These are phyloP conservation scores for Parastagonospora avenae DNA, from an alignment of 2,329 filamentous ascomycete species.

Conservation along the genomic window DNA sequence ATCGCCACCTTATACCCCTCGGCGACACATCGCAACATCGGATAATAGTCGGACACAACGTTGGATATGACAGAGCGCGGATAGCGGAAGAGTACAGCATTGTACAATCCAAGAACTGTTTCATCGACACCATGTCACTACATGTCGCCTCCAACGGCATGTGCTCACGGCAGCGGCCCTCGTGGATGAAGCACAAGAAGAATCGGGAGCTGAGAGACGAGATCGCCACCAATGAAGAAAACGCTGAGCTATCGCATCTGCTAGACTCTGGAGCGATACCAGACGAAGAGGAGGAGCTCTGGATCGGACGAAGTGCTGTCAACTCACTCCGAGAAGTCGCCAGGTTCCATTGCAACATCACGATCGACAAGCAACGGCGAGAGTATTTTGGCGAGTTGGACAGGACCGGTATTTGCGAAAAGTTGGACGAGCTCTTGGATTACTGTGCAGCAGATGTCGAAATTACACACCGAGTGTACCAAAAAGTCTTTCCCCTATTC, in stretches of 20 bases:
- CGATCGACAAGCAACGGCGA: slow-evolving; percentile 86
- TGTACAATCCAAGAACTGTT: slow-evolving; percentile 80
- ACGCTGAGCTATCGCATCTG: slow-evolving; percentile 71
- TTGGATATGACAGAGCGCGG: slow-evolving; percentile 91
- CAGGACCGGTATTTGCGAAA: slow-evolving; percentile 69
- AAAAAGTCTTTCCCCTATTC: slow-evolving; percentile 90
- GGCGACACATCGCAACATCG: slow-evolving; percentile 75
- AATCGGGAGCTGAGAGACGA: slow-evolving; percentile 82
- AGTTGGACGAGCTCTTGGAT: slow-evolving; percentile 81
- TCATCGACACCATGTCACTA: slow-evolving; percentile 96
- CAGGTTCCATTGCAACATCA: slow-evolving; percentile 90
- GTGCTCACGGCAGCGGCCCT: slow-evolving; percentile 95
- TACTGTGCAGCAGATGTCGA: slow-evolving; percentile 96
- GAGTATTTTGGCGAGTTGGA: slow-evolving; percentile 87
- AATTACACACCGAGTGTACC: slow-evolving; percentile 92
- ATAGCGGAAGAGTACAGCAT: slow-evolving; percentile 88
- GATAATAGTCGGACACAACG: slow-evolving; percentile 90
- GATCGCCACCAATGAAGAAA: slow-evolving; percentile 72
- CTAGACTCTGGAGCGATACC: slow-evolving; percentile 69
- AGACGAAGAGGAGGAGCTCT: slow-evolving; percentile 91
- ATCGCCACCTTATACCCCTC: slow-evolving; percentile 83
- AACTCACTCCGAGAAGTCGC: slow-evolving; percentile 96
- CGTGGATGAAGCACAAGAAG: slow-evolving; percentile 97
- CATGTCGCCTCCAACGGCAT: slow-evolving; percentile 98
- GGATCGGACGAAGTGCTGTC: slow-evolving; percentile 92